Percentiles rank a stretch among this genome's conserved stretches.
Evolutionary conservation across 306 rosid genomes (phyloP).

Genomic region (Ziziphus jujuba): DNA sequence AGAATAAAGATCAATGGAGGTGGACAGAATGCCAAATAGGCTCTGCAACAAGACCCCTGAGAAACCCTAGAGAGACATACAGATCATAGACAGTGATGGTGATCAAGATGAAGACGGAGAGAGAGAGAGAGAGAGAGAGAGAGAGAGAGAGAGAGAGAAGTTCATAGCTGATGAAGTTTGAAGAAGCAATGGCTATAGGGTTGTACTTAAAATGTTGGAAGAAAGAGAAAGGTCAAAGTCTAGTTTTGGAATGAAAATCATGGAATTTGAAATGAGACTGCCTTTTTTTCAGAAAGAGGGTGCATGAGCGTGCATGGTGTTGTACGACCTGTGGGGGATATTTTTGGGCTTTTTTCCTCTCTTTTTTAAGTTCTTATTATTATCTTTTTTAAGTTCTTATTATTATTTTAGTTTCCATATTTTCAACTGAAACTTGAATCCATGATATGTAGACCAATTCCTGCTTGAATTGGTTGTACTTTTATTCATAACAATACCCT

Average conservation of each 20-base stretch:
- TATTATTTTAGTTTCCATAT: slow-evolving; percentile 7
- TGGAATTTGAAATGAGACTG: slow-evolving; percentile 23
- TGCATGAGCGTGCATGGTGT: slow-evolving; percentile 62
- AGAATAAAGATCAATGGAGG: slow-evolving; percentile 34
- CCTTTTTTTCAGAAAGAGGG: slow-evolving; percentile 44
- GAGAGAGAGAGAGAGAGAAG: background rate
- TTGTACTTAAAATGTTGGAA: background rate
- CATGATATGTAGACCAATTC: slow-evolving; percentile 2
- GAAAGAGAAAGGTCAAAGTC: background rate
- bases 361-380: background rate
- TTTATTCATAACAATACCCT: slow-evolving; percentile 10
- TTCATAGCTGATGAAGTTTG: background rate
- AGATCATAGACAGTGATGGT: background rate
- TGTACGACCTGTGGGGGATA: slow-evolving; percentile 32
- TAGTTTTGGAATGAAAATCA: background rate
- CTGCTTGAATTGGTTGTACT: slow-evolving; percentile 10
- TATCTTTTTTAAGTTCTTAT: background rate
- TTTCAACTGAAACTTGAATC: slow-evolving; percentile 5
- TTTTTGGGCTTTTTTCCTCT: slow-evolving; percentile 22
- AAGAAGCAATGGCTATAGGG: background rate
- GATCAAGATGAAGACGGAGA: background rate
- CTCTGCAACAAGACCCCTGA: slow-evolving; percentile 65
- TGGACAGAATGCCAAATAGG: slow-evolving; percentile 86
- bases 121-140: background rate
- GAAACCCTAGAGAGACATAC: slow-evolving; percentile 50